Base-by-base conservation (phyloP, 352 stramenopile species). In the Pythium insidiosum region DNA sequence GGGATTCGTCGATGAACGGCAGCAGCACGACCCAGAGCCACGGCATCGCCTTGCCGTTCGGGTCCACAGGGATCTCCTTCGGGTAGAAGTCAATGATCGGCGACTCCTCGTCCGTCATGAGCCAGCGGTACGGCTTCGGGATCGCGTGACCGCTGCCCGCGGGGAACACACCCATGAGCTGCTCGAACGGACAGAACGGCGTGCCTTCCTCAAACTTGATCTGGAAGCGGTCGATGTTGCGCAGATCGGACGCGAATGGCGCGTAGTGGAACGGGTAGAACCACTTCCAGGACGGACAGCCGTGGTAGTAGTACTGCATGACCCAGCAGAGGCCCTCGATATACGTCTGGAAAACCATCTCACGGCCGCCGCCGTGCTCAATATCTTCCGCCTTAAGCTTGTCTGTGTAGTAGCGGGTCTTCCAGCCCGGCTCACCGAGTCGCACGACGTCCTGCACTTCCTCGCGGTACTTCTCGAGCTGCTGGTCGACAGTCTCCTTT, bases 201-300 rank as follows among this genome's bases (percentile, higher is more conserved):
- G 90, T 57, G 16, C 95, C 95, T 21, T 97, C 58, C 21, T 97
- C 75, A 60, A 99, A 99, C 31, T 82, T 72, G 47, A 98, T 97
- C 44, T 79, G 73, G 21, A 87, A 88, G 3, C 75, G 66, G 44
- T 90, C 78, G 25, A 97, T 85, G 48, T 94, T 90, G 30, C 69
- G 85, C 54, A 98, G 64, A 57, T 98, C 93, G 0, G 80, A 95
- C 19, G 94, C 81, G 34, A 98, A 93, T 3, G 93, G 93, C 0
- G 95, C 94, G 70, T 99, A 99, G 64, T 99, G 97, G 66, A 98
- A 99, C 2, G 96, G 97, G 64, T 98, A 99, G 62, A 98, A 99
- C 97, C 97, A 99, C 34, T 95, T 84, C 97, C 97, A 99, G 45
- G 88, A 98, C 37, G 96, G 95, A 63, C 97, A 98, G 1, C 97